phyloP scores from a whole-genome alignment of 345 rosid genomes.

The Lumnitzera racemosa region DNA sequence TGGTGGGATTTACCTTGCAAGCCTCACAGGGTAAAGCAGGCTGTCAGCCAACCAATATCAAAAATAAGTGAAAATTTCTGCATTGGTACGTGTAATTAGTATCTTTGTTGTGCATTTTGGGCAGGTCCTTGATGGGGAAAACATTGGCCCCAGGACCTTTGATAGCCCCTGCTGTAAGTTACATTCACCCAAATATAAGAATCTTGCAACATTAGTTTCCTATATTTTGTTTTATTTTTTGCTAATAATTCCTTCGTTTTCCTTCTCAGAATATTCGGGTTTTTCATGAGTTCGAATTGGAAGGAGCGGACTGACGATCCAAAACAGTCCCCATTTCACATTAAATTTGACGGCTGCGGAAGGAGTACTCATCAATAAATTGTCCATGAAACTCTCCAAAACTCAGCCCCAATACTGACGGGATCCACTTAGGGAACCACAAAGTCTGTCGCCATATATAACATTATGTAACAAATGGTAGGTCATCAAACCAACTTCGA shows the following conservation, averaged over 20 bases:
- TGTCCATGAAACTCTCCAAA: constrained; percentile 79
- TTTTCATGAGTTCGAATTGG: constrained; percentile 95
- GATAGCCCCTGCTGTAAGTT: constrained; percentile 88
- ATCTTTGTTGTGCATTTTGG: background rate
- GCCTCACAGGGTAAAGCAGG: constrained; percentile 69
- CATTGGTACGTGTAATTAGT: no score
- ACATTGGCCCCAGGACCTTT: constrained; percentile 59
- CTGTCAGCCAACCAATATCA: no score
- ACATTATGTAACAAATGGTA: constrained; percentile 79
- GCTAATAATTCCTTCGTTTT: background rate
- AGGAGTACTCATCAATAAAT: constrained; percentile 56
- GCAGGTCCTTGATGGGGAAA: constrained; percentile 67
- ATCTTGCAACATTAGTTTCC: background rate
- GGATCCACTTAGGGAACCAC: constrained; percentile 85
- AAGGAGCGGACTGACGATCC: constrained; percentile 51
- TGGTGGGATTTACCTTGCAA: constrained; percentile 99
- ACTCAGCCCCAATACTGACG: constrained; percentile 93
- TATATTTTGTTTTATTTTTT: background rate
- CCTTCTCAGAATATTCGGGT: constrained; percentile 62
- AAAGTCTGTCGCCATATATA: constrained; percentile 65
- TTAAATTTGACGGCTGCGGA: constrained; percentile 96
- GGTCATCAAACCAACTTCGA: background rate
- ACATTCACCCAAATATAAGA: background rate
- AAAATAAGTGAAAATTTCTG: no score
- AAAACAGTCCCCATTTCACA: constrained; percentile 95